Base-by-base conservation (phyloP, 495 filamentous ascomycete species). In the Staphylotrichum longicolle region DNA sequence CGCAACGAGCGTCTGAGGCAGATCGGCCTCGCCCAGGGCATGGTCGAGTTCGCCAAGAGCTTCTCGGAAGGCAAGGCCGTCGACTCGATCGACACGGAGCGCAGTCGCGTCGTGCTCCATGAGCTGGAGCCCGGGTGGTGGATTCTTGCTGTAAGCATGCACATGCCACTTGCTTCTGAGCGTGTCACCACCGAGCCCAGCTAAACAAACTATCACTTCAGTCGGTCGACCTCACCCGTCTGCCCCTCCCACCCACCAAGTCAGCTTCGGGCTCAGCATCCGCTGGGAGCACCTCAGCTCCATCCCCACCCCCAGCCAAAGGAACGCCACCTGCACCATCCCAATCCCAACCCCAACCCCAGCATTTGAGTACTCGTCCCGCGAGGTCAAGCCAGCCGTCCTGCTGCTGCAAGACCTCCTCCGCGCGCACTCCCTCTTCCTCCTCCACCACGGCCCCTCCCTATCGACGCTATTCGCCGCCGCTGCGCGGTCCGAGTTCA, bases 11-110 rank as follows among this genome's bases (percentile, higher is more conserved):
- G 83, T 63, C 74, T 98, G 68, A 84, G 95, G 63, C 91, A 96
- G 76, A 90, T 98, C 72, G 94, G 94, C n/a, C 83, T 98, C 64
- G 95, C 94, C 55, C 94, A 99, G 78, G 94, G 92, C 57, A 96
- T 98, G 85, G 91, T 96, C 60, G 88, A 88, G 73, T 98, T 99
- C 76, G 89, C 90, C 63, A 89, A 87, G 64, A 89, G 86, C 63
- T 98, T 98, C 70, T 90, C 91, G 6, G 81, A 82, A 61, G 89
- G 85, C 39, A 78, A 86, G 61, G 71, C 90, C 14, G 79, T 98
- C 14, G 90, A 95, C 63, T 87, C 86, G 34, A 85, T 98, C 63
- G 95, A 98, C 70, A 99, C 94, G 0, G 89, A 96, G 65, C 92
- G 88, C 75, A 85, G 86, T 5, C 80, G 93, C 15, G 88, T 96